Evolutionary conservation across 495 filamentous ascomycete species (phyloP), one percentile per base, ranked within the genome.

Genomic region (Cairneyella variabilis): DNA sequence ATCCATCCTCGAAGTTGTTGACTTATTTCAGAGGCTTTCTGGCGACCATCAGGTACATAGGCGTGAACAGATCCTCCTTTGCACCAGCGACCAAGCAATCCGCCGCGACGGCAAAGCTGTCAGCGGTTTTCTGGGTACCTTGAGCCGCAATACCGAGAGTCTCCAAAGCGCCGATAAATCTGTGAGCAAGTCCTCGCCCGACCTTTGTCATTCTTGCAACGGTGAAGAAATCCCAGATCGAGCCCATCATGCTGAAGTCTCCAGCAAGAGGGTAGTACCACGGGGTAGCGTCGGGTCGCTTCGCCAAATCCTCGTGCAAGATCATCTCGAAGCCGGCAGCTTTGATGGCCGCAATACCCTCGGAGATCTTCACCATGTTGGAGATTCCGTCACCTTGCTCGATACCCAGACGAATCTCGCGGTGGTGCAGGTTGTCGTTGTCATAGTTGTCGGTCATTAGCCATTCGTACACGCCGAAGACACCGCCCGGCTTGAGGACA

Each of bases 391-490:
- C 84, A 65, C 93, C 93, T 72, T 89, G 85, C 78, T 97, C 95
- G 62, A 98, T 98, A 60, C 88, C 92, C 21, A 97, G 83, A 53
- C 93, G 89, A 67, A 97, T 91, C 61, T 85, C 81, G 56, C 91
- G 86, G 77, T 98, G 93, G 63, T 85, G 82, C 14, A 87, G 65
- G 76, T 97, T 90, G 48, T 84, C 70, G 65, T 93, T 92, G 74
- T 98, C 87, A 74, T 97, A 98, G 2, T 84, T 73, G 62, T 97
- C 92, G 34, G 92, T 97, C 93, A 98, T 98, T 58, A 98, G 77
- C 95, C 95, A 98, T 71, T 98, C 93, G 76, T 97, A 97, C 32
- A 97, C 93, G 64, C 93, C 93, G 63, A 98, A 98, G 49, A 88
- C 78, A 64, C 93, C 93, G 46, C 95, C 93, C 41, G 93, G 93